A percentile compares a stretch with the other conserved stretches of the same genome.
phyloP scores from a whole-genome alignment of 164 flowering plant species.

The Magnolia officinalis region DNA sequence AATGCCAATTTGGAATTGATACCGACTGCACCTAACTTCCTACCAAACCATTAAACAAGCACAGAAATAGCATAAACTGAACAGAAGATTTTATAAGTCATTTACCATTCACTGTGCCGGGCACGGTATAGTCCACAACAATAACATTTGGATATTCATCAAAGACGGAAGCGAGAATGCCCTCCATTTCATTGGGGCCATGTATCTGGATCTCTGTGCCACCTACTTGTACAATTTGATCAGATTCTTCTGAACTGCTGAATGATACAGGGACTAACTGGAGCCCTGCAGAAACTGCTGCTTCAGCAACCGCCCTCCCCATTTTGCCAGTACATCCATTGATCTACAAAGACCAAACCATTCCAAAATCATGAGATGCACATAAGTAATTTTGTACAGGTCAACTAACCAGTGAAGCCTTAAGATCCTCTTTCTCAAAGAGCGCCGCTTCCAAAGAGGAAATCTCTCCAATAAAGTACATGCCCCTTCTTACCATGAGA shows the following conservation, averaged over 20 bases:
- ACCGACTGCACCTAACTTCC: neutral
- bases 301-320: slow-evolving; percentile 89
- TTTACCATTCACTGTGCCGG: slow-evolving; percentile 85
- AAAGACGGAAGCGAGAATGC: slow-evolving; percentile 51
- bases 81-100: neutral
- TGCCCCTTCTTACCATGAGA: too few relatives aligned
- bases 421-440: neutral
- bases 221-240: slow-evolving; percentile 45
- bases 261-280: slow-evolving; percentile 69
- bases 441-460: neutral
- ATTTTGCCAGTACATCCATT: slow-evolving; percentile 89
- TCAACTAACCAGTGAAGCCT: neutral
- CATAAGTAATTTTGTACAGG: neutral
- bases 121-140: slow-evolving; percentile 87
- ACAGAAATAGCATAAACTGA: neutral
- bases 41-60: neutral
- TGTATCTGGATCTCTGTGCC: slow-evolving; percentile 64
- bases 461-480: too few relatives aligned
- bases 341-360: slow-evolving; percentile 39
- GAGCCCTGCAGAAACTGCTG: slow-evolving; percentile 81
- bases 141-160: slow-evolving; percentile 61
- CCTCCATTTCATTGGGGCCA: slow-evolving; percentile 66
- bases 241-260: slow-evolving; percentile 48
- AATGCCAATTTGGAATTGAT: neutral
- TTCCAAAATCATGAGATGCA: neutral